phyloP scores from a whole-genome alignment of 176 grass and related monocot genomes.

The Oryza coarctata region DNA sequence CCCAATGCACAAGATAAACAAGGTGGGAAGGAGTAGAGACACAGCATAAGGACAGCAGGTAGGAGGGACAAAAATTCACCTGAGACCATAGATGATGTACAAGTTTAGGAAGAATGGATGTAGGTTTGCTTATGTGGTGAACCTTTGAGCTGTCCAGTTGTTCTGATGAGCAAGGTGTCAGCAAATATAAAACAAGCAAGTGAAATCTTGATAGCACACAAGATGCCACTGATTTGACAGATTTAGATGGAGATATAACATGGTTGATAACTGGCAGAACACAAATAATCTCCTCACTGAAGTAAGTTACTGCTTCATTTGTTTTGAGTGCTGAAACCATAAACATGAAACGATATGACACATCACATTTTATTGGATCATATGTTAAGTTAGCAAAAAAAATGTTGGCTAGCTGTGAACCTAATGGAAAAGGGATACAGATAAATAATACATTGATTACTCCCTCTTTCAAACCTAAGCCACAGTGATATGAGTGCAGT shows the following conservation, averaged over 20 bases:
- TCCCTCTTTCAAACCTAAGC: slow-evolving; percentile 1
- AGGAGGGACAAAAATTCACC: slow-evolving; percentile 41
- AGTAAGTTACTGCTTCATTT: slow-evolving; percentile 33
- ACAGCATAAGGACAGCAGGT: slow-evolving; percentile 12
- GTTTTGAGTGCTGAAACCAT: slow-evolving; percentile 47
- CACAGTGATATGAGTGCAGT: not conserved
- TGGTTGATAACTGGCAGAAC: slow-evolving; percentile 69
- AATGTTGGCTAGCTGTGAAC: slow-evolving; percentile 1
- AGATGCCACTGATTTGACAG: slow-evolving; percentile 69
- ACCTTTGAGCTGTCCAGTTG: slow-evolving; percentile 41
- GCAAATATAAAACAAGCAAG: slow-evolving; percentile 53
- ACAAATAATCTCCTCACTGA: slow-evolving; percentile 75
- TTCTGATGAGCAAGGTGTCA: slow-evolving; percentile 36
- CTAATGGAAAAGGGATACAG: not conserved
- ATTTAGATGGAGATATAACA: slow-evolving; percentile 71
- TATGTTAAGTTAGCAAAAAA: not conserved
- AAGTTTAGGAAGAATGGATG: slow-evolving; percentile 72
- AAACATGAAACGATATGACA: slow-evolving; percentile 40
- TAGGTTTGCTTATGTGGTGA: slow-evolving; percentile 60
- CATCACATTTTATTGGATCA: not conserved
- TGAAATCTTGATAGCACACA: slow-evolving; percentile 65
- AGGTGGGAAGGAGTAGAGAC: not conserved
- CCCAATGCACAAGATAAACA: not conserved
- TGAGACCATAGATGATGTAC: slow-evolving; percentile 68
- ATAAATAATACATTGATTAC: slow-evolving; percentile 12